A percentile compares a stretch with the other conserved stretches of the same genome.
phyloP scores from a whole-genome alignment of 2,329 filamentous ascomycete species.

The Hypocreales sp. region DNA sequence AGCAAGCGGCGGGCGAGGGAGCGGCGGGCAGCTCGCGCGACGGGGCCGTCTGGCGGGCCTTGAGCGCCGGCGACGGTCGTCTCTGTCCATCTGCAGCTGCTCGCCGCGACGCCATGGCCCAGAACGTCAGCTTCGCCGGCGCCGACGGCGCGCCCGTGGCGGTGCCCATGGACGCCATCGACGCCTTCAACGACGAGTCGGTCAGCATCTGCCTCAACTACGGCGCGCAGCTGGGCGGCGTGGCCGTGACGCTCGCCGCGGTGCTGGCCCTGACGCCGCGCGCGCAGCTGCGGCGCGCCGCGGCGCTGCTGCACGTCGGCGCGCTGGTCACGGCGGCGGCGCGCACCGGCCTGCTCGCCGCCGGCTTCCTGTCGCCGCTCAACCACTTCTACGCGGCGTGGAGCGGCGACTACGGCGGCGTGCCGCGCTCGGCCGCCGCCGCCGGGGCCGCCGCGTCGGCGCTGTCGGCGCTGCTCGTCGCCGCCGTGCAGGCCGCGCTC shows the following conservation, averaged over 20 bases:
- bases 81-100: too few relatives aligned
- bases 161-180: constrained; percentile 17
- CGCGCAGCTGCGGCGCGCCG: constrained; percentile 45
- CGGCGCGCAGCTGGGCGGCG: constrained; percentile 54
- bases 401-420: constrained; percentile 33
- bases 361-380: constrained; percentile 46
- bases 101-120: constrained; percentile 15
- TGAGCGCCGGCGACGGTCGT: too few relatives aligned
- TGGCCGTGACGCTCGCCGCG: constrained; percentile 46
- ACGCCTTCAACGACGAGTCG: constrained; percentile 15
- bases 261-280: constrained; percentile 49
- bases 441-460: constrained; percentile 24
- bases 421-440: constrained; percentile 24
- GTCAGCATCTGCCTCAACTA: constrained; percentile 42
- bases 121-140: constrained; percentile 19
- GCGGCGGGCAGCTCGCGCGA: too few relatives aligned
- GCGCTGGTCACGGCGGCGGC: constrained; percentile 45
- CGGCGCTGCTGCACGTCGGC: constrained; percentile 50
- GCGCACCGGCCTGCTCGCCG: constrained; percentile 38
- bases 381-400: constrained; percentile 46
- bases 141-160: constrained; percentile 16
- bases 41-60: too few relatives aligned
- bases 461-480: constrained; percentile 17
- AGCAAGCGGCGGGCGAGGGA: too few relatives aligned
- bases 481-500: constrained; percentile 30